Evolutionary conservation across 208 protist species (phyloP), one percentile per base, ranked within the genome.

Genomic region (Trypanosoma scelopori): DNA sequence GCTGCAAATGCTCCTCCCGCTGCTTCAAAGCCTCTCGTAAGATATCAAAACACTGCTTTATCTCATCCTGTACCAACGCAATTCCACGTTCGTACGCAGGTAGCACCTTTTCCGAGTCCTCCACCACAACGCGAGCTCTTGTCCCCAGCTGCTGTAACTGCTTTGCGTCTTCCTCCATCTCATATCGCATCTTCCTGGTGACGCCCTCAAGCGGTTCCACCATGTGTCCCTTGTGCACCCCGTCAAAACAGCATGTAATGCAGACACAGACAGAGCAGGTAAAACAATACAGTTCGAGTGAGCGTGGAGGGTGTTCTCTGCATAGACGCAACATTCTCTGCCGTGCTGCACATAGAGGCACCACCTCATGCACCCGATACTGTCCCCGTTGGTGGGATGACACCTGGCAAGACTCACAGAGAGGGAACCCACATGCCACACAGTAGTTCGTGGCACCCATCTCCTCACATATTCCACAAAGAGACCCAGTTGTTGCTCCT

Each of bases 391-490:
- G 46, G 66, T 93, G 87, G 3, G 79, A 89, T 6, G 78, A 60
- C 1, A 20, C 16, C 43, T 69, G 50, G 69, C 84, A 93, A 2
- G 23, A 62, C 3, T 66, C 61, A 50, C 87, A 93, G n/a, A 90
- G 59, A 22, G 79, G 78, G 55, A 90, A 93, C 65, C 82, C 75
- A 62, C 87, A 93, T 64, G 87, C 84, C 12, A 84, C 30, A 56
- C 87, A 93, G 52, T 78, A 58, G 18, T 76, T 51, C 20, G 43
- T 69, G 1, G 69, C 67, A 20, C 20, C 48, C 13, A 56, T 53
- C 50, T 83, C 74, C 64, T 93, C 87, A 63, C 87, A 93, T 27
- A 85, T 74, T 30, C 83, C 82, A 58, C 87, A 93, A n/a, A 65
- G 30, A 41, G 46, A 3, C 7, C 13, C 35, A 37, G 28, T 0